Evolutionary conservation across 345 rosid genomes (phyloP).

Genomic region (Carallia brachiata): DNA sequence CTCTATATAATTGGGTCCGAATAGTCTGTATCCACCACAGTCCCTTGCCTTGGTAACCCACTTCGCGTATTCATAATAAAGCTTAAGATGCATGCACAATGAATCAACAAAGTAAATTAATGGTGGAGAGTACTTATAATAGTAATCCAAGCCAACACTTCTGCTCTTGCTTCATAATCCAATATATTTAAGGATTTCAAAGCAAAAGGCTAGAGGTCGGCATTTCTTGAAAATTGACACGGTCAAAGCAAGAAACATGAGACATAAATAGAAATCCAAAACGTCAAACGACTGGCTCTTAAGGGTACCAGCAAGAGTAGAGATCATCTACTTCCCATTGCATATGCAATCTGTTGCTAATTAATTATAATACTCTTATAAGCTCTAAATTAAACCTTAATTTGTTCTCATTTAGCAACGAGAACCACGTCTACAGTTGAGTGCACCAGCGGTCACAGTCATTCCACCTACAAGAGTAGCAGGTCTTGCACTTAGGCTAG

Average conservation of each 20-base stretch:
- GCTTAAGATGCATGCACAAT: too few species aligned
- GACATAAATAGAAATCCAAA: neutral
- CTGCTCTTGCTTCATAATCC: conserved; percentile 15
- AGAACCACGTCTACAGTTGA: conserved; percentile 23
- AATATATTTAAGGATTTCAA: neutral
- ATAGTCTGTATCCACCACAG: too few species aligned
- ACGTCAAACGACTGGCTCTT: neutral
- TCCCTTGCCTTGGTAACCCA: too few species aligned
- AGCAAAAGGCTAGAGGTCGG: conserved; percentile 6
- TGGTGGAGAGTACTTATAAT: neutral
- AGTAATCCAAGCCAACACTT: conserved; percentile 10
- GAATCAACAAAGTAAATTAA: neutral
- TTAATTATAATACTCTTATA: too few species aligned
- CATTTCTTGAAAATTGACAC: neutral
- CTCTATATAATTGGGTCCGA: too few species aligned
- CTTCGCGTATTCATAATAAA: too few species aligned
- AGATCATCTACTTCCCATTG: neutral
- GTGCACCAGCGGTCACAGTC: conserved; percentile 25
- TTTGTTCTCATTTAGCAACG: conserved; percentile 11
- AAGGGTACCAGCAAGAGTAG: neutral
- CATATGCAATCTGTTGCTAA: too few species aligned
- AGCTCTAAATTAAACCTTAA: too few species aligned
- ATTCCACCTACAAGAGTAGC: conserved; percentile 23
- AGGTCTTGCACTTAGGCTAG: conserved; percentile 28
- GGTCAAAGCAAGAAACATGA: neutral